A percentile compares a stretch with the other conserved stretches of the same genome.
Evolutionary conservation across 2,329 filamentous ascomycete species (phyloP).

Genomic region (Cordyceps javanica): DNA sequence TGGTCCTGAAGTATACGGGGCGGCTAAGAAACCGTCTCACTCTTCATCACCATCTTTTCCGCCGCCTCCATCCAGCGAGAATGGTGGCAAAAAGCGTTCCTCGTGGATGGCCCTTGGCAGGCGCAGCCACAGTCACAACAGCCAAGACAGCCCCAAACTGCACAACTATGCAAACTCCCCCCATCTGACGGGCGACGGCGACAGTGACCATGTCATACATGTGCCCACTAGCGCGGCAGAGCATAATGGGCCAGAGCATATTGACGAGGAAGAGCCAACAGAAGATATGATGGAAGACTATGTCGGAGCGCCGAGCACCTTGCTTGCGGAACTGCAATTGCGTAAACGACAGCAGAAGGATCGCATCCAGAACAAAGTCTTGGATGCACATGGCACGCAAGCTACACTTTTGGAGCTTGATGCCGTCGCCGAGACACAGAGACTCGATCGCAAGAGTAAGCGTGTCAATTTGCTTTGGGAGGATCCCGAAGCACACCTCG

Average conservation of each 20-base stretch:
- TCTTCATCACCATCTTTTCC: slow-evolving; percentile 22
- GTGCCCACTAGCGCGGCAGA: slow-evolving; percentile 3
- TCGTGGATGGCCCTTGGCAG: slow-evolving; percentile 45
- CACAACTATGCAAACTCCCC: slow-evolving; percentile 11
- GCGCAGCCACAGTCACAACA: slow-evolving; percentile 26
- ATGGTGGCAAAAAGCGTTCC: slow-evolving; percentile 38
- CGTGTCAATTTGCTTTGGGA: slow-evolving; percentile 91
- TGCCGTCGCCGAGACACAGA: slow-evolving; percentile 79
- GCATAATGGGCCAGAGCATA: slow-evolving; percentile 19
- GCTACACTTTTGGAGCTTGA: slow-evolving; percentile 88
- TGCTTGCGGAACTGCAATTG: slow-evolving; percentile 85
- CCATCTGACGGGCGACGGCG: not conserved
- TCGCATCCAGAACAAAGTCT: slow-evolving; percentile 58
- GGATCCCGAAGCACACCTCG: slow-evolving; percentile 46
- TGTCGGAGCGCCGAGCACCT: slow-evolving; percentile 74
- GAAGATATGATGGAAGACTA: slow-evolving; percentile 45
- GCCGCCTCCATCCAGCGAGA: slow-evolving; percentile 18
- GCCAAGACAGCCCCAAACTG: slow-evolving; percentile 22
- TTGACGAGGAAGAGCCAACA: slow-evolving; percentile 37
- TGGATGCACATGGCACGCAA: slow-evolving; percentile 65
- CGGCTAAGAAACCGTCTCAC: slow-evolving; percentile 41
- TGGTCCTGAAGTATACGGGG: slow-evolving; percentile 68
- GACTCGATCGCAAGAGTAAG: slow-evolving; percentile 64
- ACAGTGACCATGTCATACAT: slow-evolving; percentile 17
- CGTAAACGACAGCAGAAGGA: slow-evolving; percentile 84